Base-by-base conservation (phyloP, 352 stramenopile species). In the Pythium sukuiense region DNA sequence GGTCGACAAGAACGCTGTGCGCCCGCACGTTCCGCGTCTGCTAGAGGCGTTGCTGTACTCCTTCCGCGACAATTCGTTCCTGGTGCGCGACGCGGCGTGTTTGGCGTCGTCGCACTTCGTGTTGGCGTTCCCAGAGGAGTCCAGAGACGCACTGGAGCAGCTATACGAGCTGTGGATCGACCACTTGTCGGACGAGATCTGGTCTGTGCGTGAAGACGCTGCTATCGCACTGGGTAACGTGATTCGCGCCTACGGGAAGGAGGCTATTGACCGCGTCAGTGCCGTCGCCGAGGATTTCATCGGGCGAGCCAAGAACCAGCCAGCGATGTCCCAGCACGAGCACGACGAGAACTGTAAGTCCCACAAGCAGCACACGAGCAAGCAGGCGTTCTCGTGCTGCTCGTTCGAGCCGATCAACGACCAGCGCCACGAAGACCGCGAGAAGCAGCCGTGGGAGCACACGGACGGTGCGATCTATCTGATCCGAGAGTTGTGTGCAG, bases 181-280 rank as follows among this genome's bases (percentile, higher is more conserved):
- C 56, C 96, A 99, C 71, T 74, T 99, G 48, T 97, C 95, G 45
- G 96, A 99, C 72, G 89, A 98, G 58, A 98, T 99, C 70, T 99
- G 96, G 96, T 98, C 90, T n/a, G 92, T 99, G 29, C 91, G 96
- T 41, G 95, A 98, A 74, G 93, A 98, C 74, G 95, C 95, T 0
- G 96, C 96, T 13, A 93, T 98, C 18, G 95, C 96, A 18, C 77
- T 99, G 30, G 96, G 93, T 14, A 93, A 98, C 72, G 91, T 90
- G 12, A 90, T 97, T n/a, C 85, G 84, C 35, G 96, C 96, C 1
- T 99, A 98, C 70, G 90, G 80, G 43, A 73, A 82, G 74, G 67
- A 93, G 84, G 70, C 91, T 75, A 56, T 96, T 7, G 79, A 80
- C 2, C 83, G 94, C 13, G 74, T 98, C n/a, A 58, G 82, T 0